Percentiles rank a stretch among this genome's conserved stretches.
Evolutionary conservation across 345 rosid genomes (phyloP).

Genomic region (Turnera subulata): DNA sequence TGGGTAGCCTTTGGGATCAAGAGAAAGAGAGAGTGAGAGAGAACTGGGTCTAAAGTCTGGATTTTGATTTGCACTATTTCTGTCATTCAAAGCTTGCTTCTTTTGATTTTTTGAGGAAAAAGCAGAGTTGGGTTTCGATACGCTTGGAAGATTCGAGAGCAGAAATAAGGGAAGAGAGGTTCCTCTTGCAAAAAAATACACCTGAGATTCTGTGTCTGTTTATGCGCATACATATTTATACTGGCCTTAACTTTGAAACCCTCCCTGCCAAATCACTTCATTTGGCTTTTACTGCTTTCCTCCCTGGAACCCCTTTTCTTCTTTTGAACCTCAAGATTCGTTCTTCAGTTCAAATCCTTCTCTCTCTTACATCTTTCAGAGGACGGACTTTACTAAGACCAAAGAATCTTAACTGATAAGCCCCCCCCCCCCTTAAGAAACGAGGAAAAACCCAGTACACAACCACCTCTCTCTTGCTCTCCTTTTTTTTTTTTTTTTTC

Average conservation of each 20-base stretch:
- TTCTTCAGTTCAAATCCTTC: conserved; percentile 9
- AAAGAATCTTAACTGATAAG: conserved; percentile 23
- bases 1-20: conserved; percentile 10
- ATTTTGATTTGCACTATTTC: neutral
- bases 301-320: neutral
- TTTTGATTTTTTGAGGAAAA: neutral
- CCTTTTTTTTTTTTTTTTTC: no score
- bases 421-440: conserved; percentile 5
- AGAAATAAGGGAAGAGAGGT: conserved; percentile 3
- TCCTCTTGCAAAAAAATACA: neutral
- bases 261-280: conserved; percentile 6
- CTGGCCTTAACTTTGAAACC: neutral
- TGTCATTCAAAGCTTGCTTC: neutral
- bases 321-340: conserved; percentile 6
- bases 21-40: no score
- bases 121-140: conserved; percentile 7
- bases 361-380: conserved; percentile 15
- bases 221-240: neutral
- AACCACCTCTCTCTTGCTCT: conserved; percentile 10
- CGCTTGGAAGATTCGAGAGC: conserved; percentile 5
- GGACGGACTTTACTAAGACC: conserved; percentile 42
- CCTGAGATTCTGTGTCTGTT: conserved; percentile 4
- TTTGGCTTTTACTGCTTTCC: conserved; percentile 21
- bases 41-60: neutral
- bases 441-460: conserved; percentile 13